A percentile compares a stretch with the other conserved stretches of the same genome.
These are phyloP conservation scores for Citrus reticulata DNA, from an alignment of 345 rosid genomes.

Conservation along the genomic window DNA sequence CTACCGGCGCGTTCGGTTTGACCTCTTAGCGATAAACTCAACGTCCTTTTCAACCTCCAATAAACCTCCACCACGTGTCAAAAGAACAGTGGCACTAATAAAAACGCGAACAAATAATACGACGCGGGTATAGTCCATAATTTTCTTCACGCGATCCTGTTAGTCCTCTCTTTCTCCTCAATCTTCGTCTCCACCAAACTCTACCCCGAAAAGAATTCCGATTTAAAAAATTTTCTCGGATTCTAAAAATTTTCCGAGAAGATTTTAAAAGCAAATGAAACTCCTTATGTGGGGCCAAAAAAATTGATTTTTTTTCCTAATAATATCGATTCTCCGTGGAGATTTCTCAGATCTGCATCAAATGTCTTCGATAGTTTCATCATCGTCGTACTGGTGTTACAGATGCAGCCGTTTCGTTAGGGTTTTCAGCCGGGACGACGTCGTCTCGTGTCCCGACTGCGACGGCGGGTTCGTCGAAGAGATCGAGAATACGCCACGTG, in stretches of 20 bases:
- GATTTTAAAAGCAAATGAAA: neutral
- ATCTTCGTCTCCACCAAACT: neutral
- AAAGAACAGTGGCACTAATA: neutral
- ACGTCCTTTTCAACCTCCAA: constrained; percentile 7
- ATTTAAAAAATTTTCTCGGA: neutral
- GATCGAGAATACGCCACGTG: constrained; percentile 39
- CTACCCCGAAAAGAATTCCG: too few species aligned
- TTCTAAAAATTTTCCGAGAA: neutral
- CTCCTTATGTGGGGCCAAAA: neutral
- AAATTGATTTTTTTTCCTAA: neutral
- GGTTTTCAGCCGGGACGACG: constrained; percentile 39
- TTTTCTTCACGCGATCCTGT: neutral
- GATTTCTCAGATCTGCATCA: constrained; percentile 17
- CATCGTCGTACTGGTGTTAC: constrained; percentile 85
- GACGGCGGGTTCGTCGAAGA: constrained; percentile 75
- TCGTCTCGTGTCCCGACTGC: constrained; percentile 71
- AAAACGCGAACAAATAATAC: constrained; percentile 19
- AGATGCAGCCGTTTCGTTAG: constrained; percentile 69
- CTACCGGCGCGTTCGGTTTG: neutral
- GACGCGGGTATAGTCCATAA: constrained; percentile 32
- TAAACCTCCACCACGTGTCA: constrained; percentile 18
- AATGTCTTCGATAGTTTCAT: constrained; percentile 41
- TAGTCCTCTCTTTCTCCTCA: neutral
- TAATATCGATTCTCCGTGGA: neutral
- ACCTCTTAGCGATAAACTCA: neutral